Percentiles rank a stretch among this genome's conserved stretches.
phyloP scores from a whole-genome alignment of 1,139 yeast genomes.

The Debaryomycetaceae sp. region DNA sequence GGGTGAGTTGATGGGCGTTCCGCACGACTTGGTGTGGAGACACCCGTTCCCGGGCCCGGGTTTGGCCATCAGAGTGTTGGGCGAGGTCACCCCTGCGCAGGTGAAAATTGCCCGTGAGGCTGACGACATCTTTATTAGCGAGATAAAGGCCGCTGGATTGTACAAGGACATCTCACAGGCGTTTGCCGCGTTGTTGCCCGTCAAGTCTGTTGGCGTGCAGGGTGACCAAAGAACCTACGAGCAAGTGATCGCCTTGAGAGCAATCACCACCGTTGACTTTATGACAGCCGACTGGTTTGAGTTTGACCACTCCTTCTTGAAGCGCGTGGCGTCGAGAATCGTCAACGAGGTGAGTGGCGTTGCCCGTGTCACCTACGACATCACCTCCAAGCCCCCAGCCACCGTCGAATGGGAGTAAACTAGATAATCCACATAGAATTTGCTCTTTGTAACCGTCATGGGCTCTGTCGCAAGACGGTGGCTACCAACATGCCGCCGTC shows the following conservation, averaged over 20 bases:
- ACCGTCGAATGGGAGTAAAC: constrained; percentile 97
- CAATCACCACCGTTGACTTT: constrained; percentile 95
- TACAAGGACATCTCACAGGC: constrained; percentile 95
- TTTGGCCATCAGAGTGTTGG: constrained; percentile 94
- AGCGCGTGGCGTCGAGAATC: constrained; percentile 90
- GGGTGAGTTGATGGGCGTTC: constrained; percentile 92
- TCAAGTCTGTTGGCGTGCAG: constrained; percentile 98
- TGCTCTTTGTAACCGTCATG: background rate
- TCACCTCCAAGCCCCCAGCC: constrained; percentile 98
- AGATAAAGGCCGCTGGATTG: constrained; percentile 87
- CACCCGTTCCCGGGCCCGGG: constrained; percentile 99
- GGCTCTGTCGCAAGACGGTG: constrained; percentile 46
- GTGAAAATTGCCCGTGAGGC: constrained; percentile 97
- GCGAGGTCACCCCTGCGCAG: constrained; percentile 91
- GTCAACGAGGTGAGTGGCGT: constrained; percentile 99
- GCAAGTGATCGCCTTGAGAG: constrained; percentile 98
- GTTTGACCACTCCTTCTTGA: constrained; percentile 88
- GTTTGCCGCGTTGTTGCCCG: constrained; percentile 94
- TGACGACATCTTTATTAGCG: constrained; percentile 91
- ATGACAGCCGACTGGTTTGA: constrained; percentile 99
- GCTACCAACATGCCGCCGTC: constrained; percentile 56
- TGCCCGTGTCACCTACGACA: constrained; percentile 97
- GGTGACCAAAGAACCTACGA: constrained; percentile 99
- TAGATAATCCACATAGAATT: background rate
- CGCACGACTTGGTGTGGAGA: constrained; percentile 98